These are phyloP conservation scores for Testicularia cyperi DNA, from an alignment of 1,284 basidiomycete genomes.

Conservation along the genomic window DNA sequence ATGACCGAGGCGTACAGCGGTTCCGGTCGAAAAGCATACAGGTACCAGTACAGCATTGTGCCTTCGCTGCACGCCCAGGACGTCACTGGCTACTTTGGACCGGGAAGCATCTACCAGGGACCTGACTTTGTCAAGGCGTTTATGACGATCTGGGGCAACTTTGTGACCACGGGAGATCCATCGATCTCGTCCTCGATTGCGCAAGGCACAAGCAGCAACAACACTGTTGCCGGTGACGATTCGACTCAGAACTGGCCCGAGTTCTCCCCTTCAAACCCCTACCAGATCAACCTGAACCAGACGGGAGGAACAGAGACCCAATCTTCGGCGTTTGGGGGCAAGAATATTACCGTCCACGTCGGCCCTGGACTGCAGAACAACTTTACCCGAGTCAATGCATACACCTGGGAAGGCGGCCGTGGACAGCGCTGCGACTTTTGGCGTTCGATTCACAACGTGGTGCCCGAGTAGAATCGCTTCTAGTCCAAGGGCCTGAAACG, in stretches of 20 bases:
- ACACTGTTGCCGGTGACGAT: conserved; percentile 1
- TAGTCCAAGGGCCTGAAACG: too few relatives aligned
- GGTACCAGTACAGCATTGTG: conserved; percentile 27
- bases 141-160: conserved; percentile 25
- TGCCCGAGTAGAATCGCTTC: not conserved
- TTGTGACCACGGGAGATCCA: conserved; percentile 15
- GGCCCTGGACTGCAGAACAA: not conserved
- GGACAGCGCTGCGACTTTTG: conserved; percentile 7
- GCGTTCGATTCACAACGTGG: conserved; percentile 3
- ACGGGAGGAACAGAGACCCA: conserved; percentile 5
- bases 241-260: conserved; percentile 16
- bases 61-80: conserved; percentile 24
- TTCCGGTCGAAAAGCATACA: conserved; percentile 11
- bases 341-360: conserved; percentile 2
- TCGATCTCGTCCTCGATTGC: conserved; percentile 16
- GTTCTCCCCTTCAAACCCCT: conserved; percentile 6
- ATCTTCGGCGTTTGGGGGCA: conserved; percentile 4
- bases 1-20: conserved; percentile 27
- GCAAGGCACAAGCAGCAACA: too few relatives aligned
- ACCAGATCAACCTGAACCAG: conserved; percentile 31
- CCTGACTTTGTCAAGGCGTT: conserved; percentile 20
- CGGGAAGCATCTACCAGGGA: conserved; percentile 4
- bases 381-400: conserved; percentile 8
- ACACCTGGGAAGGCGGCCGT: conserved; percentile 11
- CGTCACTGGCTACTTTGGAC: conserved; percentile 20